Conservation (phyloP, 176 grass and related monocot species). For the Urochloa ruziziensis region DNA sequence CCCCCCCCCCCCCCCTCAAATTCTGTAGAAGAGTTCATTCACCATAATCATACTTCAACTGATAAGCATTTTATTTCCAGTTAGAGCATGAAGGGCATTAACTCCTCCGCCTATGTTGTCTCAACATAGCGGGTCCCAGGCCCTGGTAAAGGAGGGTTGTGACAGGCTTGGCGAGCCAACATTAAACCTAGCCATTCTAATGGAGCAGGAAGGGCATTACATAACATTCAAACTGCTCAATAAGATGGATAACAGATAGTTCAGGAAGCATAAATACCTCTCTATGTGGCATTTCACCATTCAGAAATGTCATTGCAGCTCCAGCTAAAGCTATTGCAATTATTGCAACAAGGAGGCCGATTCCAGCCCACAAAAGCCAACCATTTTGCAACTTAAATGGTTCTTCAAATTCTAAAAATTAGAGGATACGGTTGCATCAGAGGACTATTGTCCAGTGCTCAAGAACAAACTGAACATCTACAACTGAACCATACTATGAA, state of each 20-base stretch:
- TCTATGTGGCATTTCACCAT: slow-evolving; percentile 75
- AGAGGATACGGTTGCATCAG: background rate
- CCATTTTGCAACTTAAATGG: slow-evolving; percentile 80
- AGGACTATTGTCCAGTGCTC: background rate
- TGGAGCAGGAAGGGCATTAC: background rate
- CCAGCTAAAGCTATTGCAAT: slow-evolving; percentile 68
- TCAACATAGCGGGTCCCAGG: no score
- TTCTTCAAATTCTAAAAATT: slow-evolving; percentile 73
- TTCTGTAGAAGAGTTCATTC: background rate
- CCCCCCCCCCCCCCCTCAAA: no score
- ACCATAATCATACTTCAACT: background rate
- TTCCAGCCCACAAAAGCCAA: slow-evolving; percentile 86
- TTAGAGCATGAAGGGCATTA: background rate
- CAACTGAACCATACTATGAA: background rate
- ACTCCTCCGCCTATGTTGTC: no score
- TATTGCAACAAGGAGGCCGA: slow-evolving; percentile 64
- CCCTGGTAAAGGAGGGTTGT: no score
- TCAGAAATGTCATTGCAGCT: slow-evolving; percentile 55
- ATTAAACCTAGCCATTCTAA: no score
- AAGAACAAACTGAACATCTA: background rate
- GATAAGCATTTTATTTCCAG: background rate
- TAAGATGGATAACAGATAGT: background rate
- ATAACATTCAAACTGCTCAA: background rate
- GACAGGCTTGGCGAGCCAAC: no score
- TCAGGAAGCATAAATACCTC: slow-evolving; percentile 49